phyloP scores from a whole-genome alignment of 805 yeast genomes.

The Lipomyces lipofer region DNA sequence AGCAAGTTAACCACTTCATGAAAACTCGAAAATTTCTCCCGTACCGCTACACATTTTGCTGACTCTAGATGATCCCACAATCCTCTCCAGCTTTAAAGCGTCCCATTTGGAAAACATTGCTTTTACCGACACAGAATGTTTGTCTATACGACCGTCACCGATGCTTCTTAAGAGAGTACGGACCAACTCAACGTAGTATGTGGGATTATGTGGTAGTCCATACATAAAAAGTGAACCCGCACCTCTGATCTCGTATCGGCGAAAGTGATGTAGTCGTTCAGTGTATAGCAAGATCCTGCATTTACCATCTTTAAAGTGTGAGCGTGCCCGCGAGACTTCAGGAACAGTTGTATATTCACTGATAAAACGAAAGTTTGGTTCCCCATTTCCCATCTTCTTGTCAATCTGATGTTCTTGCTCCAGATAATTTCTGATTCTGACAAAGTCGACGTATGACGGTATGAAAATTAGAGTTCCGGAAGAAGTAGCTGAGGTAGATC shows the following conservation, averaged over 20 bases:
- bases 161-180: conserved; percentile 59
- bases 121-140: conserved; percentile 56
- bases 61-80: conserved; percentile 77
- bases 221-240: conserved; percentile 81
- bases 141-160: conserved; percentile 49
- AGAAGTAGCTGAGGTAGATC: conserved; percentile 50
- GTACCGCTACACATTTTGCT: conserved; percentile 67
- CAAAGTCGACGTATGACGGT: conserved; percentile 83
- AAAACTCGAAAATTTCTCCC: conserved; percentile 75
- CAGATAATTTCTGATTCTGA: conserved; percentile 72
- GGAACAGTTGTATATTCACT: conserved; percentile 73
- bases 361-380: conserved; percentile 42
- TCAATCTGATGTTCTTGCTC: conserved; percentile 38
- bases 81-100: conserved; percentile 70
- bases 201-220: conserved; percentile 80
- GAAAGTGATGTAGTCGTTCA: conserved; percentile 89
- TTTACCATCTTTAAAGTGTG: conserved; percentile 63
- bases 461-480: conserved; percentile 80
- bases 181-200: conserved; percentile 75
- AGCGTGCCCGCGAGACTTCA: conserved; percentile 69
- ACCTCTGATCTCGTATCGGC: conserved; percentile 82
- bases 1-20: too few species aligned
- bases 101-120: conserved; percentile 78
- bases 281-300: conserved; percentile 79
- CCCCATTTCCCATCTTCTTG: conserved; percentile 60